Evolutionary conservation across 257 asterid genomes (phyloP).

Genomic region (Solanum rostratum): DNA sequence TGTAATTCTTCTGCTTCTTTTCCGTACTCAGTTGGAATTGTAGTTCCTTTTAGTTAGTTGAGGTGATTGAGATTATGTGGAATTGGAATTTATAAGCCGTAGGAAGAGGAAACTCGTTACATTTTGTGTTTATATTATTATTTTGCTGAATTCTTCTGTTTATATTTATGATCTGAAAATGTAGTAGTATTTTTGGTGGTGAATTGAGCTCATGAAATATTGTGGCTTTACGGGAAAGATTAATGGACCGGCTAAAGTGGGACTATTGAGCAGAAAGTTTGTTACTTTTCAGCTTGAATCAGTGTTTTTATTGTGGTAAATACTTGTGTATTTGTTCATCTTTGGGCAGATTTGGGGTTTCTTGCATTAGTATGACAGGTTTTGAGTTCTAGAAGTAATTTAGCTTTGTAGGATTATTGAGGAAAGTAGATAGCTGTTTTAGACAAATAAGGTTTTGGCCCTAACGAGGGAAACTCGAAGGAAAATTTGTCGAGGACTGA

Average conservation of each 20-base stretch:
- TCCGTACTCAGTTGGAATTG: background rate
- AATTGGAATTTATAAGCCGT: background rate
- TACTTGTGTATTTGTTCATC: background rate
- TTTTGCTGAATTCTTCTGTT: background rate
- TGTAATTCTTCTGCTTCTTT: constrained; percentile 23
- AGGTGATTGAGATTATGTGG: background rate
- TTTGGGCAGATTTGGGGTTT: background rate
- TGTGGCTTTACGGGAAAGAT: background rate
- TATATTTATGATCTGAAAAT: background rate
- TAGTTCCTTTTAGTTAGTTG: background rate
- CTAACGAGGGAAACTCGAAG: background rate
- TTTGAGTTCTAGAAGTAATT: background rate
- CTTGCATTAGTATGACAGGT: background rate
- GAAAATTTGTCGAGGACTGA: background rate
- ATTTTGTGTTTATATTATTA: background rate
- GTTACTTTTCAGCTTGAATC: background rate
- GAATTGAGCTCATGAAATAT: background rate
- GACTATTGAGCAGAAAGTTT: background rate
- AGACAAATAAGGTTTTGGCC: background rate
- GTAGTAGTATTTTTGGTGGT: no score
- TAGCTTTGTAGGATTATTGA: background rate
- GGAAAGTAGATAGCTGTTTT: background rate
- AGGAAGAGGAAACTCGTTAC: background rate
- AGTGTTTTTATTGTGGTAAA: background rate
- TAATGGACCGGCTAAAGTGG: background rate